Evolutionary conservation across 2,329 filamentous ascomycete genomes (phyloP), one percentile per base, ranked within the genome.

Genomic region (Byssochlamys sp.): DNA sequence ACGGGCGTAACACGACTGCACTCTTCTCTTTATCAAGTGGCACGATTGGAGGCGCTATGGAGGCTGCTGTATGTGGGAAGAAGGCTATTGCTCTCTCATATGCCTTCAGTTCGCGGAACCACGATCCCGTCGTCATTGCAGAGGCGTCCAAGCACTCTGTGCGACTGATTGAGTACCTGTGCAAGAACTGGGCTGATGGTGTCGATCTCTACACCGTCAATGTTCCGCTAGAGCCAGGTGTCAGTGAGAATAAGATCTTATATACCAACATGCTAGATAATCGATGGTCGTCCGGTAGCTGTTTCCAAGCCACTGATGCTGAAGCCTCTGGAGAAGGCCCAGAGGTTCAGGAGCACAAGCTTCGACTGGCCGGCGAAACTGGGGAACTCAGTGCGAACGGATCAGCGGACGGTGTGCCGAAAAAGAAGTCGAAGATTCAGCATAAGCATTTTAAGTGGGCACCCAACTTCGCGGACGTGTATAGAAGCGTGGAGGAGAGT

Each of bases 381-480:
- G 55, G 71, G 53, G 66, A 66, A 52, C 58, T 62, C 59, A 66
- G 63, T 11, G 62, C 63, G 26, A 66, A 65, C 57, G 54, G 62
- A 55, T 60, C 68, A 49, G 55, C 65, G 55, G 59, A 33, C 60
- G 52, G 27, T 59, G 54, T 24, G 61, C 61, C 58, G 63, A 68
- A 52, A 69, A 69, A 63, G 63, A 65, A 70, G 65, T 45, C 75
- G 48, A 76, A 80, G 29, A 86, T 90, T 70, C 81, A 78, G 57
- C 90, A 95, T 73, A 90, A 89, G 71, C 89, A 95, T 73, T 97
- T 96, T 79, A 95, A 92, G 75, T 97, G 94, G 94, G 85, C 89
- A 53, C 94, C 92, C 2, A 84, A 84, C 61, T 94, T 97, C 73
- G 80, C 83, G 33, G 91, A 95, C 72, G 90, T 97, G 2, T 90